Evolutionary conservation across 257 asterid species (phyloP), one percentile per base, ranked within the genome.

Genomic region (Solanum appendiculatum): DNA sequence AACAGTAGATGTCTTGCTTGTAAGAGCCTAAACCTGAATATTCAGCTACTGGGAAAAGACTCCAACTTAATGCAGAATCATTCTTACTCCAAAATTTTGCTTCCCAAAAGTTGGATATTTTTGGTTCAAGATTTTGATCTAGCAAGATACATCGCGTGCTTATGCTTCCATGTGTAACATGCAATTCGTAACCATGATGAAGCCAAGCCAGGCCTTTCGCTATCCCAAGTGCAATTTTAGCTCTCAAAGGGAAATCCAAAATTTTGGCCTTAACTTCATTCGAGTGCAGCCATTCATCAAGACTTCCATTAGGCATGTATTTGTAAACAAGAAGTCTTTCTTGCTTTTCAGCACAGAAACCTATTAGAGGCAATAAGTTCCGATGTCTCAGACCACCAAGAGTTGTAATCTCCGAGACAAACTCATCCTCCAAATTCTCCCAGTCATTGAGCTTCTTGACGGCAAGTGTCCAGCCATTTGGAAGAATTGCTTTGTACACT

Each of bases 171-270:
- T 89, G 90, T 66, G 88, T 86, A 7, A 90, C 87, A 15, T 25
- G 73, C 7, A 87, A 74, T 70, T 10, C 58, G 18, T 51, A 16
- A 3, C 77, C 86, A 10, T 84, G 85, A 75, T 90, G 91, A 25
- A 90, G 90, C 91, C 90, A 90, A 21, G 91, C 84, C 27, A 88
- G 58, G 34, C 91, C 91, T 80, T 80, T 68, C 31, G 92, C 92
- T 68, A 86, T 27, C 2, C 87, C 87, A 18, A 72, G 75, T 10
- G 90, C 91, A 37, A 89, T 73, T 75, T 78, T 89, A 44, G 87
- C 80, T 73, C 91, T 89, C 42, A 9, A 37, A 15, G 86, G 83
- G 87, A 87, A 72, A 25, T 77, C 90, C 83, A 80, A 21, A 11
- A 80, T 68, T 29, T 84, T 39, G 25, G 36, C 63, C 0, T 10